Evolutionary conservation across 2,329 filamentous ascomycete species (phyloP).

Genomic region (Diaporthe australafricana): DNA sequence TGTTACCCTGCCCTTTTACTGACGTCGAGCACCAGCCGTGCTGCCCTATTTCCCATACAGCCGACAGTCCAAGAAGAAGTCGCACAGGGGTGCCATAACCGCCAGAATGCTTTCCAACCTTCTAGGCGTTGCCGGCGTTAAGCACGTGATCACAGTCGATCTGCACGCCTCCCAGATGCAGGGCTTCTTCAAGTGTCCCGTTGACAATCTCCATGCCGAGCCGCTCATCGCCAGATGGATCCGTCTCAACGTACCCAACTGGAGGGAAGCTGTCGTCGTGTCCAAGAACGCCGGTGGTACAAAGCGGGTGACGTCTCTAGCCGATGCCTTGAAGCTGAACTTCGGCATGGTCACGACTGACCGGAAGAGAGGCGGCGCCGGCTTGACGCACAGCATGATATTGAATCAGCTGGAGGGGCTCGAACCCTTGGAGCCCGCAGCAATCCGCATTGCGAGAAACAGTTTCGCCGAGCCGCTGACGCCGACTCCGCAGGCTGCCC

Average conservation of each 20-base stretch:
- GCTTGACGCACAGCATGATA: conserved; percentile 84
- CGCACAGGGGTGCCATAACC: conserved; percentile 94
- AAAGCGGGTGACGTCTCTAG: conserved; percentile 94
- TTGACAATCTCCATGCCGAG: conserved; percentile 97
- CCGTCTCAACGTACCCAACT: conserved; percentile 84
- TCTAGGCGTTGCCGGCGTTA: conserved; percentile 91
- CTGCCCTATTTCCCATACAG: conserved; percentile 99
- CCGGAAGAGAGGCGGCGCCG: conserved; percentile 68
- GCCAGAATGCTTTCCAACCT: conserved; percentile 97
- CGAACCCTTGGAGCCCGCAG: conserved; percentile 48
- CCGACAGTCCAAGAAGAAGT: conserved; percentile 99
- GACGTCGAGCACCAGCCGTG: conserved; percentile 68
- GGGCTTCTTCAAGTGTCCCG: conserved; percentile 97
- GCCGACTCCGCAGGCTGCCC: conserved; percentile 43
- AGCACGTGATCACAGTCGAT: conserved; percentile 97
- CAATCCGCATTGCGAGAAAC: conserved; percentile 38
- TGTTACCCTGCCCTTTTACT: conserved; percentile 14
- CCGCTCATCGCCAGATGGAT: conserved; percentile 97
- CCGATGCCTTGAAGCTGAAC: conserved; percentile 95
- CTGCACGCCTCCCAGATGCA: conserved; percentile 99
- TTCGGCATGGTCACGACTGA: conserved; percentile 97
- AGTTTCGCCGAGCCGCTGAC: conserved; percentile 40
- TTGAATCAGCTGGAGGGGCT: conserved; percentile 74
- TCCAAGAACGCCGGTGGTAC: conserved; percentile 98
- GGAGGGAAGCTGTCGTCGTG: conserved; percentile 93